Percentiles rank a stretch among this genome's conserved stretches.
Evolutionary conservation across 345 rosid species (phyloP).

Genomic region (Populus simonii): DNA sequence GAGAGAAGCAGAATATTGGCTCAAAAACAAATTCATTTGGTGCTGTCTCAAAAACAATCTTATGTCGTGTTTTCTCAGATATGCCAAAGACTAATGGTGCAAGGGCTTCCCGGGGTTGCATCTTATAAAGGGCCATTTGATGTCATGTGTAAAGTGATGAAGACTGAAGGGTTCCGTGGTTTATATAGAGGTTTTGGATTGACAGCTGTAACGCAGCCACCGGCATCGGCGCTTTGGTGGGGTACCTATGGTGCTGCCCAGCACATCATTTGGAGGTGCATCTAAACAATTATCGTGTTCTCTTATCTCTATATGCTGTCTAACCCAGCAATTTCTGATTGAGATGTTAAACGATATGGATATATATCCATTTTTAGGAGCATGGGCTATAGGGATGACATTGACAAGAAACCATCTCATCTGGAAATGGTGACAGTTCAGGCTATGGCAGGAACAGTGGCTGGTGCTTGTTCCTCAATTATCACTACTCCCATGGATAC

Average conservation of each 20-base stretch:
- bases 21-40: too few species aligned
- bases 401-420: conserved; percentile 54
- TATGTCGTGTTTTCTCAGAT: conserved; percentile 28
- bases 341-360: background rate
- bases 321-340: background rate
- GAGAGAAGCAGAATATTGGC: too few species aligned
- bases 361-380: conserved; percentile 33
- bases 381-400: conserved; percentile 44
- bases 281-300: background rate
- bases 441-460: conserved; percentile 54
- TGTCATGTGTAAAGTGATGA: conserved; percentile 43
- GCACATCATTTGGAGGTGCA: conserved; percentile 56
- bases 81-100: conserved; percentile 62
- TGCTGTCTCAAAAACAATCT: background rate
- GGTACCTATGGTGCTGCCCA: conserved; percentile 57
- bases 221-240: conserved; percentile 74
- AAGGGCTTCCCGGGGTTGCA: conserved; percentile 58
- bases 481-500: conserved; percentile 67
- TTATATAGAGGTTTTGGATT: conserved; percentile 65
- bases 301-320: background rate
- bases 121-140: conserved; percentile 47
- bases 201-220: conserved; percentile 48
- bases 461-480: conserved; percentile 59
- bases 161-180: conserved; percentile 53
- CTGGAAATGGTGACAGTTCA: conserved; percentile 53